A percentile compares a stretch with the other conserved stretches of the same genome.
Conservation (phyloP, 768 basidiomycete genomes). For the Lentinus tigrinus region DNA sequence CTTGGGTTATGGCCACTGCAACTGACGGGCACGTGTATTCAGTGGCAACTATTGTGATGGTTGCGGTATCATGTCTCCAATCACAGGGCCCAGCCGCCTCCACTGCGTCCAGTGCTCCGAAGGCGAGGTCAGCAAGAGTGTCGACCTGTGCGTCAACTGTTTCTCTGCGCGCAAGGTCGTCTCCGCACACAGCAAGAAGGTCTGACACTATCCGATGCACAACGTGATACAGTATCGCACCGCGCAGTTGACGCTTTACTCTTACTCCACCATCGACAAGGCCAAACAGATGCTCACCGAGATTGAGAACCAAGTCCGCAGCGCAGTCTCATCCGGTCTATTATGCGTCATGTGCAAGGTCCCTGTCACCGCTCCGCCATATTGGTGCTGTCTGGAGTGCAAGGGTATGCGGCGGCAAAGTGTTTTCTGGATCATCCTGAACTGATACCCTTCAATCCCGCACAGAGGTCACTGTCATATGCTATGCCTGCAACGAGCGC, state of each 20-base stretch:
- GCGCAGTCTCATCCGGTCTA: not conserved
- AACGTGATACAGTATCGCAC: not conserved
- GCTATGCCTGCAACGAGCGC: not conserved
- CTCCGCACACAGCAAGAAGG: not conserved
- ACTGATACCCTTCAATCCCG: not conserved
- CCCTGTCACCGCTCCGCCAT: not conserved
- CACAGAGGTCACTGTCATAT: not conserved
- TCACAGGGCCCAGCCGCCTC: not conserved
- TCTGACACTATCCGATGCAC: not conserved
- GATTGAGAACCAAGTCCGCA: not conserved
- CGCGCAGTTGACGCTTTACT: not conserved
- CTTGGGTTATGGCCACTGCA: too few relatives aligned
- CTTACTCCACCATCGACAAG: not conserved
- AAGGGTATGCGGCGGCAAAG: not conserved
- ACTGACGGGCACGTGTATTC: too few relatives aligned
- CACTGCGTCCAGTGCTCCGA: not conserved
- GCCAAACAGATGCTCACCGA: not conserved
- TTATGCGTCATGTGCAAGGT: not conserved
- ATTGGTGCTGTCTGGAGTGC: conserved; percentile 1
- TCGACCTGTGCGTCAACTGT: not conserved
- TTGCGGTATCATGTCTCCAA: not conserved
- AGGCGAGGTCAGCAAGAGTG: not conserved
- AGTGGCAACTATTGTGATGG: not conserved
- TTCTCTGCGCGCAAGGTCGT: not conserved
- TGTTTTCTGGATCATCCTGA: too few relatives aligned